phyloP scores from a whole-genome alignment of 306 rosid genomes.

The Prosopis cineraria region DNA sequence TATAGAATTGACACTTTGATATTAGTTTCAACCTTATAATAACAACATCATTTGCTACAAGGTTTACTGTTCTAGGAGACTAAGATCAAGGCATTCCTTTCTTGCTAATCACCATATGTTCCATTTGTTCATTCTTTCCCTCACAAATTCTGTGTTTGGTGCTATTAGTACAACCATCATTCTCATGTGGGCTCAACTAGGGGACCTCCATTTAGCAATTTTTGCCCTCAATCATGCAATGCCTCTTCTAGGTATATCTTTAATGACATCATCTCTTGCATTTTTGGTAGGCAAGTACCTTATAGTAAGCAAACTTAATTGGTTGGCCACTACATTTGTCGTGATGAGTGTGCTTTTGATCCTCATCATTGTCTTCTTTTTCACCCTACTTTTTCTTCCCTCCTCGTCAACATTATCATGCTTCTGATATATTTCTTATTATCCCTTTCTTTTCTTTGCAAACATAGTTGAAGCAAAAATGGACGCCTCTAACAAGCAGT shows the following conservation, averaged over 20 bases:
- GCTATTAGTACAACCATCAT: constrained; percentile 29
- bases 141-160: constrained; percentile 39
- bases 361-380: neutral
- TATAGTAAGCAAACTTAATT: constrained; percentile 16
- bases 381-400: constrained; percentile 13
- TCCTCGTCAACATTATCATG: neutral
- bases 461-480: neutral
- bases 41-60: constrained; percentile 38
- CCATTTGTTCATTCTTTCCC: constrained; percentile 18
- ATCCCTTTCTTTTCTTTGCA: constrained; percentile 19
- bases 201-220: neutral
- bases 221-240: neutral
- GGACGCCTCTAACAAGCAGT: neutral
- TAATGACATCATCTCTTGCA: constrained; percentile 32
- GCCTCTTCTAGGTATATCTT: constrained; percentile 39
- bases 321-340: constrained; percentile 28
- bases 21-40: constrained; percentile 34
- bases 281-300: constrained; percentile 44
- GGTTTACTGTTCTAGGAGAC: constrained; percentile 32
- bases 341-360: neutral
- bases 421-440: constrained; percentile 18
- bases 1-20: constrained; percentile 29
- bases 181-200: constrained; percentile 39
- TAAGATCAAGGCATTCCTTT: constrained; percentile 10
- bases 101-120: constrained; percentile 2